A percentile compares a stretch with the other conserved stretches of the same genome.
phyloP scores from a whole-genome alignment of 2,329 filamentous ascomycete genomes.

The Botrytis hyacinthi region DNA sequence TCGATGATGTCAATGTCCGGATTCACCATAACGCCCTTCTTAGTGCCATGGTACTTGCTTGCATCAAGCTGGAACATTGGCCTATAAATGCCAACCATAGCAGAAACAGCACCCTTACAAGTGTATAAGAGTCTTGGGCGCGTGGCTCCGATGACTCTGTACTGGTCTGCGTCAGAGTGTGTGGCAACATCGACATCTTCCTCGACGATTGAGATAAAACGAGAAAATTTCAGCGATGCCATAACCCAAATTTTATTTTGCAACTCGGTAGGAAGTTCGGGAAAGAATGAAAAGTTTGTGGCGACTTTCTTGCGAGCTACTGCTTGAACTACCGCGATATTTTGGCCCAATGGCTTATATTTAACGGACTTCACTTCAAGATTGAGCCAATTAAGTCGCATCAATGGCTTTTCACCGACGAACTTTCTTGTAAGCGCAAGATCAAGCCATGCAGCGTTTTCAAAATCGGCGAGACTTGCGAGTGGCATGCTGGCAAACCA shows the following conservation, averaged over 20 bases:
- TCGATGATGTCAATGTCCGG: neutral
- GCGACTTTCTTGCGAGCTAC: neutral
- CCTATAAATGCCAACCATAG: neutral
- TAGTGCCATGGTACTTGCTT: neutral
- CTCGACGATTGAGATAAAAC: neutral
- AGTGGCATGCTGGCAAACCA: neutral
- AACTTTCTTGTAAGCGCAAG: neutral
- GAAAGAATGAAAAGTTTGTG: neutral
- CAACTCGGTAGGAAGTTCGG: neutral
- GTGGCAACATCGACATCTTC: neutral
- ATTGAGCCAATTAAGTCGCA: neutral
- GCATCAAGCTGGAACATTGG: neutral
- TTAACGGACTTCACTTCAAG: neutral
- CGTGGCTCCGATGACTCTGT: neutral
- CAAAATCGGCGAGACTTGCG: neutral
- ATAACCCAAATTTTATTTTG: conserved; percentile 2
- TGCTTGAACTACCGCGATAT: neutral
- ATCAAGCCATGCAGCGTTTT: neutral
- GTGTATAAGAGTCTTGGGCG: neutral
- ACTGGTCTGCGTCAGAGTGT: neutral
- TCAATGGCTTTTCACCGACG: too few species aligned
- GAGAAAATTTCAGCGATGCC: neutral
- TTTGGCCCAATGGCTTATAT: neutral
- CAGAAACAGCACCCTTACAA: neutral
- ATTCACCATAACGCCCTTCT: conserved; percentile 1